Evolutionary conservation across 176 grass and related monocot species (phyloP).

Genomic region (Calamus simplicifolius): DNA sequence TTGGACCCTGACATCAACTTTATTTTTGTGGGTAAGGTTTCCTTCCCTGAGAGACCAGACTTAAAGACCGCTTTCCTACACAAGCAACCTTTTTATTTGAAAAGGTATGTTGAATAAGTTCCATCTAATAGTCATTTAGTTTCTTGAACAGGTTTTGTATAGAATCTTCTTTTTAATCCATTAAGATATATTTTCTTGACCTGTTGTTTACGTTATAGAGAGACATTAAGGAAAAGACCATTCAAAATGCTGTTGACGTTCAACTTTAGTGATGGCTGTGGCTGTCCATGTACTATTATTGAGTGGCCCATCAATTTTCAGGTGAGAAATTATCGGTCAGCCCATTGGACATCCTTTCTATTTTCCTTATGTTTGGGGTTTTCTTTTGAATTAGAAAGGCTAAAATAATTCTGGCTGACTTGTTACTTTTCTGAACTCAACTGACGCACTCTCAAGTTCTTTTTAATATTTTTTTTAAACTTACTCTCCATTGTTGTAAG

Average conservation of each 20-base stretch:
- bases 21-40: conserved; percentile 29
- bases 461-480: too few relatives aligned
- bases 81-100: conserved; percentile 85
- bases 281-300: conserved; percentile 48
- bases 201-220: conserved; percentile 41
- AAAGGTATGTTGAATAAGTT: conserved; percentile 34
- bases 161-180: conserved; percentile 11
- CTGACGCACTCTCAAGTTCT: too few relatives aligned
- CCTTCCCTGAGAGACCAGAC: conserved; percentile 79
- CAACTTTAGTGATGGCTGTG: conserved; percentile 78
- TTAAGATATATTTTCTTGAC: conserved; percentile 12
- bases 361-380: too few relatives aligned
- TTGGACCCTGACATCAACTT: too few relatives aligned
- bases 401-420: too few relatives aligned
- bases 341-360: not conserved
- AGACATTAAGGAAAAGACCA: conserved; percentile 56
- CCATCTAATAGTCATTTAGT: too few relatives aligned
- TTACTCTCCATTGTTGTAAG: too few relatives aligned
- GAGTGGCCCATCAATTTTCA: conserved; percentile 78
- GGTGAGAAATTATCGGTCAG: conserved; percentile 26
- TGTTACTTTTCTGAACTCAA: too few relatives aligned
- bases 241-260: conserved; percentile 77
- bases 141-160: not conserved
- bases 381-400: too few relatives aligned
- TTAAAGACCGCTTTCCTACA: conserved; percentile 63